Evolutionary conservation across 208 protist genomes (phyloP), one percentile per base, ranked within the genome.

Genomic region (Leishmania major): DNA sequence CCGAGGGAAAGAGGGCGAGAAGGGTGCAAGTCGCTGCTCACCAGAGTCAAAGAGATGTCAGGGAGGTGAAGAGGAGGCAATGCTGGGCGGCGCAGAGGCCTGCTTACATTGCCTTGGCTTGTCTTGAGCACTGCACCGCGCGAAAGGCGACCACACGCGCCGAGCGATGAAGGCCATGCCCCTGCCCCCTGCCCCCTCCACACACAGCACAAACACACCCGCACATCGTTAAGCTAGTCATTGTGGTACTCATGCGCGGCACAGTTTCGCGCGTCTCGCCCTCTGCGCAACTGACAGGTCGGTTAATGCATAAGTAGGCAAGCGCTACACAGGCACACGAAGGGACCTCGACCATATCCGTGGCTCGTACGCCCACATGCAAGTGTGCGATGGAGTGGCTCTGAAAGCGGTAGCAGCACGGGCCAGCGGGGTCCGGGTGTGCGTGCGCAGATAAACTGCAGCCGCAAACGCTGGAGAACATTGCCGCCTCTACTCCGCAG

Each of bases 401-500:
- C 74, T 78, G 13, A 28, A 22, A 66, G 70, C 10, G n/a, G n/a
- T 6, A 74, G 43, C 70, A 47, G 67, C 67, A 31, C 43, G 2
- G 53, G 10, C 19, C 70, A 55, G 10, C 70, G 8, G 47, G 13
- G 35, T 17, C n/a, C 28, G 13, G 8, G 19, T 64, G 51, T 17
- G 7, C 55, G 13, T 77, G 31, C 28, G 3, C n/a, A 53, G 45
- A 35, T 69, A 19, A 51, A 22, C 69, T 75, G 37, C n/a, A 37
- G 73, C 40, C 45, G 70, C 7, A 51, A 25, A 49, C 67, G 40
- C 40, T n/a, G 70, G 49, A 55, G 70, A 74, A 45, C 70, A 74
- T 66, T 75, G n/a, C 28, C 37, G 31, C 22, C 6, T 59, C 55
- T 71, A 75, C 28, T 79, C 71, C 28, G 77, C 28, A 17, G 70